Evolutionary conservation across 495 filamentous ascomycete genomes (phyloP), one percentile per base, ranked within the genome.

Genomic region (Stereocaulon alpinum): DNA sequence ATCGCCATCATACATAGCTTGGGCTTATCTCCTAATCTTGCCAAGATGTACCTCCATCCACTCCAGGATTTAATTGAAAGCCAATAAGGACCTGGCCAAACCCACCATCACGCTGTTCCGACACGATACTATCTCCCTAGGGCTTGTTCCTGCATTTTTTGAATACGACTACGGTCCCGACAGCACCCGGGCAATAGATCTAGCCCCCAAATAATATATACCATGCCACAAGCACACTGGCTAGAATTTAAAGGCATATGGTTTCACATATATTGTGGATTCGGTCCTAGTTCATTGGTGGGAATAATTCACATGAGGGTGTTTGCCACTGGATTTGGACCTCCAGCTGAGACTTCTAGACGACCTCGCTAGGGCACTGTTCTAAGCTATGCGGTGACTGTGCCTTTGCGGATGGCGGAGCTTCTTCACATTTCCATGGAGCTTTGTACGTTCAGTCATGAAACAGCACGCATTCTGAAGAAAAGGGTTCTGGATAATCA

Each of bases 111-210:
- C 55, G 44, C 55, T 58, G 40, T 7, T 27, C 37, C 11, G 20
- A n/a, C 14, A 40, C 55, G 20, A 58, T 49, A n/a, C 55, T 48
- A 49, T 43, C 30, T 49, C 30, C 4, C 43, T 3, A 58, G 32
- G n/a, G 30, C 15, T 32, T 15, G 47, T 50, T 50, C 47, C 24
- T 50, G 47, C 47, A 50, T 3, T n/a, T 24, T 30, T 50, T 30
- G 2, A 30, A 27, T n/a, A 50, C 27, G 15, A 50, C 47, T n/a
- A 7, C 15, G 17, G 20, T 17, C 27, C 30, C 27, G 47, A 30
- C 17, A 30, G n/a, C 27, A 50, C 27, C 47, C 47, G 24, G 24
- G 30, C 34, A 37, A 11, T 37, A 37, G 12, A 37, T 37, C 24
- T 30, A 14, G 47, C 12, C 15, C 47, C 47, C 24, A 24, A 50